These are phyloP conservation scores for Boechera stricta DNA, from an alignment of 345 rosid genomes.

Conservation along the genomic window DNA sequence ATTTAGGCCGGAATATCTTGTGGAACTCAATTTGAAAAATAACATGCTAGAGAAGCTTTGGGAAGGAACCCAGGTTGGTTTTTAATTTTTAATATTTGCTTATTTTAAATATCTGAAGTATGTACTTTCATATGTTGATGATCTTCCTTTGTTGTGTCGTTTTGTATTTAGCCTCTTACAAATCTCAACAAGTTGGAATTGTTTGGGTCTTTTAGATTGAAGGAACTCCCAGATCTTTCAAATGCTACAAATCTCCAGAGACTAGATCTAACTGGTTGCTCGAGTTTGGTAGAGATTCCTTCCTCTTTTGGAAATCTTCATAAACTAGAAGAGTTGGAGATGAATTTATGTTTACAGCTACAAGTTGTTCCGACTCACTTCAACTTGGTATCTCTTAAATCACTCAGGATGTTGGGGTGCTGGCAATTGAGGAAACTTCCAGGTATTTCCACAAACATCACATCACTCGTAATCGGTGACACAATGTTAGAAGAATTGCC, in stretches of 20 bases:
- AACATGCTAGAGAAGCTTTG: conserved; percentile 3
- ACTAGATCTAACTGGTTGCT: neutral
- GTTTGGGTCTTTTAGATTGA: neutral
- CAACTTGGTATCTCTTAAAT: conserved; percentile 17
- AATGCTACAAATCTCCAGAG: neutral
- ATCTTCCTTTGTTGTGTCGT: neutral
- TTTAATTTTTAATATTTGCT: neutral
- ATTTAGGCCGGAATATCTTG: conserved; percentile 16
- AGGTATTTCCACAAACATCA: conserved; percentile 22
- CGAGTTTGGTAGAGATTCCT: conserved; percentile 13
- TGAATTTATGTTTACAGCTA: conserved; percentile 2
- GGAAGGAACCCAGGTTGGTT: conserved; percentile 4
- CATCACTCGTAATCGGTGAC: neutral
- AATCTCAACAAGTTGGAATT: conserved; percentile 3
- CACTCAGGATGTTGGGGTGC: conserved; percentile 12
- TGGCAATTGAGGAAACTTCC: conserved; percentile 19
- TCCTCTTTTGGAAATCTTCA: neutral
- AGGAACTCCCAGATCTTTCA: neutral
- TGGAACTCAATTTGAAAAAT: conserved; percentile 19
- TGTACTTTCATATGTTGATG: neutral
- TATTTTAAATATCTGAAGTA: neutral
- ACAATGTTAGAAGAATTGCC: conserved; percentile 14
- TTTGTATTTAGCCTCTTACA: neutral
- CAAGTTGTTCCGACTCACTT: conserved; percentile 4
- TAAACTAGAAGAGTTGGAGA: neutral